Evolutionary conservation across 2,329 filamentous ascomycete species (phyloP).

Genomic region (Tolypocladium amazonense): DNA sequence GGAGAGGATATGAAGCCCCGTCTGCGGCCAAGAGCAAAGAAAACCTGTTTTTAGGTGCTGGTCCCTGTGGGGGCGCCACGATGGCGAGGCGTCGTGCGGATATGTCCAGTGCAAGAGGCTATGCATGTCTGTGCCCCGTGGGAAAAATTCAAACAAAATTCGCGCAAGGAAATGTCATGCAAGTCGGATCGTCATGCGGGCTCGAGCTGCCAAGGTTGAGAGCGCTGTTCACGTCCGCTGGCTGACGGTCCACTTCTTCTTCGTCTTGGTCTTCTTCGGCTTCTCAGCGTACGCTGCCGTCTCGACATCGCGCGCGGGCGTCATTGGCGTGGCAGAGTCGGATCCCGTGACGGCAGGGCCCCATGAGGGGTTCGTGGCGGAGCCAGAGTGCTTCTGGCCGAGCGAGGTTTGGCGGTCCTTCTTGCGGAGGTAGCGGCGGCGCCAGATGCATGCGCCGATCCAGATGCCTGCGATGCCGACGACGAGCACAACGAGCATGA

Average conservation of each 20-base stretch:
- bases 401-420: constrained; percentile 41
- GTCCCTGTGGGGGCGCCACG: not conserved
- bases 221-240: constrained; percentile 26
- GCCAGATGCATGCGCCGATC: constrained; percentile 58
- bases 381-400: constrained; percentile 27
- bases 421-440: constrained; percentile 62
- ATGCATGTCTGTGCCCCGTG: not conserved
- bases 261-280: constrained; percentile 20
- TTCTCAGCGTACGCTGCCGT: constrained; percentile 6
- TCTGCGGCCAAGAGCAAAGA: not conserved
- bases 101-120: not conserved
- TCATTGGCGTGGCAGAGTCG: constrained; percentile 12
- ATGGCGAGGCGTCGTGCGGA: not conserved
- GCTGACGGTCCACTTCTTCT: constrained; percentile 36
- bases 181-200: not conserved
- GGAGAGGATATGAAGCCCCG: not conserved
- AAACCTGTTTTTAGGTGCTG: not conserved
- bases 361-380: constrained; percentile 24
- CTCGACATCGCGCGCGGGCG: constrained; percentile 4
- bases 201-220: not conserved
- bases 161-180: not conserved
- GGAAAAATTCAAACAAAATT: not conserved
- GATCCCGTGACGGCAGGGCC: constrained; percentile 17
- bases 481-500: constrained; percentile 67
- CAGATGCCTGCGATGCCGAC: constrained; percentile 58